Evolutionary conservation across 352 stramenopile genomes (phyloP).

Genomic region (Phytopythium oedochilum): DNA sequence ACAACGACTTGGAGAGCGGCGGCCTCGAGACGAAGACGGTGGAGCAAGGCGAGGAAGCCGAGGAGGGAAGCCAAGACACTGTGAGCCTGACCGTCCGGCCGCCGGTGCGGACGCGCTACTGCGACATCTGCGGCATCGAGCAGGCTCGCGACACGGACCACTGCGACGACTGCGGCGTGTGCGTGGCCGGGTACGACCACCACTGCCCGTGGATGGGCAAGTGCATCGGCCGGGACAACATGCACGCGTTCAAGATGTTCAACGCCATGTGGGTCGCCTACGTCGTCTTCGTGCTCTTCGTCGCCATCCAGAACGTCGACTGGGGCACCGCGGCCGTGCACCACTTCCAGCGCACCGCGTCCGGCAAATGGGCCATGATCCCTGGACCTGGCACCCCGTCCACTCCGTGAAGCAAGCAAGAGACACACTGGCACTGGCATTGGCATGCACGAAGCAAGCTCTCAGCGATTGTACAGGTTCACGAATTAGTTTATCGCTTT

Average conservation of each 20-base stretch:
- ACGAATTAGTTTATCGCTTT: too few relatives aligned
- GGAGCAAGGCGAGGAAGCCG: not conserved
- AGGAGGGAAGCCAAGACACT: conserved; percentile 7
- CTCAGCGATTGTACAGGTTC: too few relatives aligned
- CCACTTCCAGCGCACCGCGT: conserved; percentile 24
- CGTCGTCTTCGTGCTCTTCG: conserved; percentile 69
- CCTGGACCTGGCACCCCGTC: not conserved
- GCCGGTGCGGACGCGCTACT: conserved; percentile 30
- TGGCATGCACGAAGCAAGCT: too few relatives aligned
- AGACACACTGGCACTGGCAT: too few relatives aligned
- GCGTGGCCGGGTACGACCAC: conserved; percentile 86
- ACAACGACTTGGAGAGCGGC: too few relatives aligned
- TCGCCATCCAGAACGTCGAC: conserved; percentile 53
- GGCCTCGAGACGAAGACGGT: too few relatives aligned
- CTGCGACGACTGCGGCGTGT: conserved; percentile 93
- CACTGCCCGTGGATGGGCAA: conserved; percentile 95
- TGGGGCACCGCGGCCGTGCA: conserved; percentile 35
- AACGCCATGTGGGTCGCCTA: conserved; percentile 80
- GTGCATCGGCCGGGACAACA: conserved; percentile 91
- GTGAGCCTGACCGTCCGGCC: conserved; percentile 7
- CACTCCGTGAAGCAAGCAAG: conserved; percentile 1
- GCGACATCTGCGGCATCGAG: conserved; percentile 63
- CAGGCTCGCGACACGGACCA: conserved; percentile 73
- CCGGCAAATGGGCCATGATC: conserved; percentile 17
- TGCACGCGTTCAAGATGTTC: conserved; percentile 89